Evolutionary conservation across 768 basidiomycete genomes (phyloP), one percentile per base, ranked within the genome.

Genomic region (Boletus rufocinnamomeus): DNA sequence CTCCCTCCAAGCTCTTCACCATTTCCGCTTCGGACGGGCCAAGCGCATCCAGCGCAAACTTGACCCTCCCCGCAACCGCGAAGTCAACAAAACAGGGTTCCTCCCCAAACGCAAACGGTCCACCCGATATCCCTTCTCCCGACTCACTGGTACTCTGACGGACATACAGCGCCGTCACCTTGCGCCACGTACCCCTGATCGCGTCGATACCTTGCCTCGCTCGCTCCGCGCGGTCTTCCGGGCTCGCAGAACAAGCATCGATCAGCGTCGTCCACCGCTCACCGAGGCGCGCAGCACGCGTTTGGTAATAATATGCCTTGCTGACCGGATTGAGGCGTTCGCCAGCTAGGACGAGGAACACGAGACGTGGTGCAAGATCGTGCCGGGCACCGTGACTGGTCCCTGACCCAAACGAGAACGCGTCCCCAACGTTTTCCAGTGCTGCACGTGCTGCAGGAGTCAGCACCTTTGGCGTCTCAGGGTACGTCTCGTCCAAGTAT

Each of bases 401-500:
- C 4, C 57, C 49, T 0, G 59, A 54, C 5, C 57, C 59, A 0
- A 63, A 50, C 4, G 66, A 58, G n/a, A 65, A 58, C 1, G 56
- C 17, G 37, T 66, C 54, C 0, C 62, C 47, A 54, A 76, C 74
- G 0, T 70, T 70, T 3, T 71, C 66, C 38, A 80, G 72, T 1
- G 77, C 54, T 0, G 69, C 77, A 11, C 61, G 60, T 2, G 69
- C 72, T 0, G 69, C 72, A 6, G 52, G 41, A 1, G 77, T 79
- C 59, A 82, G 66, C 21, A 83, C 63, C 9, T 49, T 61, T 2
- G 77, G 78, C 0, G 77, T 74, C 49, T 74, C 67, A 0, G 83
- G 80, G 61, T 83, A 85, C 1, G 74, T 72, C 2, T 71, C 68
- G 54, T 85, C 84, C 55, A 85, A 74, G 66, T 85, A 83, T 17